These are phyloP conservation scores for Gaertneriomyces semiglobifer DNA, from an alignment of 192 early-diverging fungal genomes.

Conservation along the genomic window DNA sequence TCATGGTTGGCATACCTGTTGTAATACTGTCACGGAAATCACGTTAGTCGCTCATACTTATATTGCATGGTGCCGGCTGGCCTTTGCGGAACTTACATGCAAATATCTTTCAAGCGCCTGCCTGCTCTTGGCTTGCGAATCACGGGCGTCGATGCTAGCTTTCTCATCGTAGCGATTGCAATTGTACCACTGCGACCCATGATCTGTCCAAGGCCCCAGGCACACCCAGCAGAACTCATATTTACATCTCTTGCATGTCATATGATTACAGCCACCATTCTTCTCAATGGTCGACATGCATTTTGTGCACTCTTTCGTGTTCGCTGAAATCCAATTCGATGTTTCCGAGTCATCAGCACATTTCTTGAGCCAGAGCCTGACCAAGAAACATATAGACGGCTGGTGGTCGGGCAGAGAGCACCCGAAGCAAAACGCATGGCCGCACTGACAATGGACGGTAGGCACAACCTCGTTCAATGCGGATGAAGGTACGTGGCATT, in stretches of 20 bases:
- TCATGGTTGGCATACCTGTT: conserved; percentile 98
- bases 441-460: conserved; percentile 79
- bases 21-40: conserved; percentile 67
- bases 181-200: conserved; percentile 94
- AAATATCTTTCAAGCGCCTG: conserved; percentile 88
- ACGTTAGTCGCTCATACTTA: too few relatives aligned
- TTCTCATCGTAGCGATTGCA: conserved; percentile 97
- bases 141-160: conserved; percentile 79
- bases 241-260: conserved; percentile 97
- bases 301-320: conserved; percentile 88
- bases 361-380: conserved; percentile 86
- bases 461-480: conserved; percentile 74
- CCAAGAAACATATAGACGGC: conserved; percentile 83
- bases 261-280: conserved; percentile 99
- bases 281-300: conserved; percentile 97
- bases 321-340: conserved; percentile 92
- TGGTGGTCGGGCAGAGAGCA: conserved; percentile 82
- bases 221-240: conserved; percentile 99
- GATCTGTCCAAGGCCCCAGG: conserved; percentile 94
- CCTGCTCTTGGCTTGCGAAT: conserved; percentile 82
- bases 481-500: conserved; percentile 75
- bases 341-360: conserved; percentile 98
- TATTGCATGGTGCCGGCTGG: too few relatives aligned
- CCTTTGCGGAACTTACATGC: conserved; percentile 60
- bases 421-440: conserved; percentile 86